Conservation (phyloP, 495 filamentous ascomycete genomes). For the Thermothielavioides terrestris region DNA sequence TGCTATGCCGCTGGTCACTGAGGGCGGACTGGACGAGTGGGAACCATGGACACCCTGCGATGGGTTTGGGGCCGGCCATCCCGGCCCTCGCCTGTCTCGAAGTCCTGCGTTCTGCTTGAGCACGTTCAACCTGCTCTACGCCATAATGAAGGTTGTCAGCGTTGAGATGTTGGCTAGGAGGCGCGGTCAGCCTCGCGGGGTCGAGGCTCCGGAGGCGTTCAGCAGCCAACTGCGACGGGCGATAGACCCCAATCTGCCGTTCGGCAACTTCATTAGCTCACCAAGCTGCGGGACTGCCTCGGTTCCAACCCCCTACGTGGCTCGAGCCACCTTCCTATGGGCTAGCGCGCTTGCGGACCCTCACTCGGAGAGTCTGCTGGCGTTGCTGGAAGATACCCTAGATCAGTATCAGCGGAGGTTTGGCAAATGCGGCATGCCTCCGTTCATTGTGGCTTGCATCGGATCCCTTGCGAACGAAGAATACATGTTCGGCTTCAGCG, state of each 20-base stretch:
- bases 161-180: background rate
- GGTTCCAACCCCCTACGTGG: constrained; percentile 20
- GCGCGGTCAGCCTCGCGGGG: background rate
- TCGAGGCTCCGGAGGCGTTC: background rate
- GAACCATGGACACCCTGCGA: constrained; percentile 56
- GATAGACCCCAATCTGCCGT: constrained; percentile 8
- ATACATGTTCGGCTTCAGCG: background rate
- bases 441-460: constrained; percentile 13
- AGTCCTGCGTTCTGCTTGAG: constrained; percentile 51
- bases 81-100: constrained; percentile 31
- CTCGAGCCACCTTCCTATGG: constrained; percentile 18
- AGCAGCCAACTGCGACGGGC: constrained; percentile 9
- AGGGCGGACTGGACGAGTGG: constrained; percentile 66
- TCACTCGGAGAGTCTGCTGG: background rate
- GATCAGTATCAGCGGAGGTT: constrained; percentile 15
- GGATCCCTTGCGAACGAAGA: constrained; percentile 9
- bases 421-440: constrained; percentile 13
- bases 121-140: constrained; percentile 52
- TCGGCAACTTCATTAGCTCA: constrained; percentile 9
- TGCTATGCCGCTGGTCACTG: constrained; percentile 40
- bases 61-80: constrained; percentile 27
- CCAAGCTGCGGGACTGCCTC: constrained; percentile 2
- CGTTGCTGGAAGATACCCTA: constrained; percentile 14
- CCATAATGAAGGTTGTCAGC: constrained; percentile 12
- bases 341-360: constrained; percentile 9